Evolutionary conservation across 2,329 filamentous ascomycete species (phyloP).

Genomic region (Coleophoma cylindrospora): DNA sequence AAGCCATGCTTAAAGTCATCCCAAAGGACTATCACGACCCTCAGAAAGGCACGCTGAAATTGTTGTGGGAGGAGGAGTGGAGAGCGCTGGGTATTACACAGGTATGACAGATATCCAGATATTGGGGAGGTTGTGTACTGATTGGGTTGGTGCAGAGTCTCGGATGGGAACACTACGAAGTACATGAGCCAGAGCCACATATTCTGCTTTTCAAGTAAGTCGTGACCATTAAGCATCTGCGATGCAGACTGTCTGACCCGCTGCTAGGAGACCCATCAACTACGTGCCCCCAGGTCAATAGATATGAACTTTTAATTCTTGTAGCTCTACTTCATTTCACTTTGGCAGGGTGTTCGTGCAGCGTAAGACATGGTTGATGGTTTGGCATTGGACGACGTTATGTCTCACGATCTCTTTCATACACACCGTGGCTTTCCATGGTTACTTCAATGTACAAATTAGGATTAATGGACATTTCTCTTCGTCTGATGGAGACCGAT

Average conservation of each 20-base stretch:
- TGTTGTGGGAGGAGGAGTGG: conserved; percentile 99
- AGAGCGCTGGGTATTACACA: conserved; percentile 94
- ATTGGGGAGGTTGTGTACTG: conserved; percentile 4
- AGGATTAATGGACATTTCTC: conserved; percentile 22
- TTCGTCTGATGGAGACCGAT: not conserved
- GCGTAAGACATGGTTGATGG: conserved; percentile 20
- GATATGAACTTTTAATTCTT: conserved; percentile 8
- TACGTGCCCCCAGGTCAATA: conserved; percentile 17
- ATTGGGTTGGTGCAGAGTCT: conserved; percentile 61
- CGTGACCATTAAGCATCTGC: not conserved
- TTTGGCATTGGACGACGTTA: conserved; percentile 24
- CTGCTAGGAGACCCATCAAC: conserved; percentile 25
- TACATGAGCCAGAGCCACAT: conserved; percentile 97
- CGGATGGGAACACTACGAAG: conserved; percentile 99
- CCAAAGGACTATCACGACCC: conserved; percentile 92
- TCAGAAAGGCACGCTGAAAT: conserved; percentile 84
- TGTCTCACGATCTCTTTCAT: conserved; percentile 24
- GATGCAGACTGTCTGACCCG: conserved; percentile 7
- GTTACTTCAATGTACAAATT: conserved; percentile 22
- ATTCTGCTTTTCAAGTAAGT: conserved; percentile 97
- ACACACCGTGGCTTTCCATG: conserved; percentile 17
- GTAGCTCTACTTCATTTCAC: conserved; percentile 11
- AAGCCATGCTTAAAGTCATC: conserved; percentile 96
- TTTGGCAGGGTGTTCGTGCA: conserved; percentile 18
- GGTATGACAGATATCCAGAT: conserved; percentile 43